phyloP scores from a whole-genome alignment of 768 basidiomycete species.

The Cubamyces sp. region DNA sequence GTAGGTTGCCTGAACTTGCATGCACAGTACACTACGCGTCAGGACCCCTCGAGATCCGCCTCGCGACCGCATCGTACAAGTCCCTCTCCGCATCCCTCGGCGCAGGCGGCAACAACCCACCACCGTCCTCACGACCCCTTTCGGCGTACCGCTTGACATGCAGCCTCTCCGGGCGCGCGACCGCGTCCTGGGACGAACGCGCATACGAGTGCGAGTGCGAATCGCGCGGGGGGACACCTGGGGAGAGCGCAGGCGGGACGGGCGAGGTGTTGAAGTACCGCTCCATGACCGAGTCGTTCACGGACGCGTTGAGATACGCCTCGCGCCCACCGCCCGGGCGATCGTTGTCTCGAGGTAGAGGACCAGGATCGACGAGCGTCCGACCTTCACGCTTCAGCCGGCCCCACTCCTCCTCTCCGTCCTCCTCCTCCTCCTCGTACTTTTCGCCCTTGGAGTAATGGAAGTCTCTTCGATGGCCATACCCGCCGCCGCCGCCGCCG shows the following conservation, averaged over 20 bases:
- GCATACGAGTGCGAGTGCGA: too few species aligned
- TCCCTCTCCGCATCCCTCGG: conserved; percentile 7
- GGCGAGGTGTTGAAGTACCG: conserved; percentile 32
- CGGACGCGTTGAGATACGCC: conserved; percentile 21
- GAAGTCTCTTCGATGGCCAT: neutral
- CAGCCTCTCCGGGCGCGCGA: conserved; percentile 25
- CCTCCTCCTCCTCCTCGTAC: conserved; percentile 1
- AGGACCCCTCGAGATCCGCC: conserved; percentile 2
- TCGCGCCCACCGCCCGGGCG: neutral
- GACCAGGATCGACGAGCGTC: conserved; percentile 10
- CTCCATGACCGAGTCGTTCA: conserved; percentile 29
- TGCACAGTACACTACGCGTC: neutral
- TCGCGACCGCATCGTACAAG: conserved; percentile 20
- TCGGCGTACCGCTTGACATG: conserved; percentile 25
- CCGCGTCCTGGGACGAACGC: too few species aligned
- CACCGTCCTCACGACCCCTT: neutral
- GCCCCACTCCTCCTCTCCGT: conserved; percentile 1
- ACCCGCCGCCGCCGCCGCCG: neutral
- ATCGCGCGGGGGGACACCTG: neutral
- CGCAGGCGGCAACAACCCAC: conserved; percentile 5
- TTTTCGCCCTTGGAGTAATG: neutral
- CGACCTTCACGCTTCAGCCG: conserved; percentile 7
- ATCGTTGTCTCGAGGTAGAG: neutral
- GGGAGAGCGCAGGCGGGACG: conserved; percentile 24
- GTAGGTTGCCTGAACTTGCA: too few species aligned